These are phyloP conservation scores for Hypericum androsaemum DNA, from an alignment of 345 rosid species.

Conservation along the genomic window DNA sequence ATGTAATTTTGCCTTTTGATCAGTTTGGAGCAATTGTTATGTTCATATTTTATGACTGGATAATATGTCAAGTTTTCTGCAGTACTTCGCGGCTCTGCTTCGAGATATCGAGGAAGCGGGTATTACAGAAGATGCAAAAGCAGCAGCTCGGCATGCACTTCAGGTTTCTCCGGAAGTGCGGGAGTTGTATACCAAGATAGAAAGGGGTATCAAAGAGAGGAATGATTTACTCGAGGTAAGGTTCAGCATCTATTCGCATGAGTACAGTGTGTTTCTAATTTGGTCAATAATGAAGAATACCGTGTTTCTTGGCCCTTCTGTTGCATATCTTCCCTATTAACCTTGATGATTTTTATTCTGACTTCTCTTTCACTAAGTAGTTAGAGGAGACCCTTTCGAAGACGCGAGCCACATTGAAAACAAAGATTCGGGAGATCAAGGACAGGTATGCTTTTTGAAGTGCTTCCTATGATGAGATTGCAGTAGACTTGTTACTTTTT, in stretches of 20 bases:
- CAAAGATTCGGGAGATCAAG: conserved; percentile 52
- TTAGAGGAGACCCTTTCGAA: conserved; percentile 72
- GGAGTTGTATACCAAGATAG: conserved; percentile 67
- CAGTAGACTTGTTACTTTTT: too few species aligned
- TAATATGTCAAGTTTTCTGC: not conserved
- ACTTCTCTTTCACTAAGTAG: conserved; percentile 27
- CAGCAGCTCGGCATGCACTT: conserved; percentile 38
- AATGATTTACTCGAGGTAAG: conserved; percentile 86
- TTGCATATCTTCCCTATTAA: not conserved
- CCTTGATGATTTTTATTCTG: not conserved
- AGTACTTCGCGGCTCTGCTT: conserved; percentile 75
- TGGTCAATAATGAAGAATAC: conserved; percentile 1
- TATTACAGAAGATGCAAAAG: conserved; percentile 39
- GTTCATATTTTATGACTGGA: too few species aligned
- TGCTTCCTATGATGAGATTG: not conserved
- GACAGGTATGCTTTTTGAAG: conserved; percentile 51
- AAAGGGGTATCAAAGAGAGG: conserved; percentile 69
- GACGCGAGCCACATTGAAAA: conserved; percentile 74
- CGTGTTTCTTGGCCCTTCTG: not conserved
- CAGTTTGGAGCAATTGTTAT: not conserved
- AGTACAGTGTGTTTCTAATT: not conserved
- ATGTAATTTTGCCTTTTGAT: conserved; percentile 14
- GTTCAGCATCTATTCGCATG: conserved; percentile 4
- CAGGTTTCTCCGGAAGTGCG: conserved; percentile 49
- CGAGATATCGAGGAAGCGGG: conserved; percentile 76